Conservation (phyloP, 176 grass and related monocot species). For the Tillandsia leiboldiana region DNA sequence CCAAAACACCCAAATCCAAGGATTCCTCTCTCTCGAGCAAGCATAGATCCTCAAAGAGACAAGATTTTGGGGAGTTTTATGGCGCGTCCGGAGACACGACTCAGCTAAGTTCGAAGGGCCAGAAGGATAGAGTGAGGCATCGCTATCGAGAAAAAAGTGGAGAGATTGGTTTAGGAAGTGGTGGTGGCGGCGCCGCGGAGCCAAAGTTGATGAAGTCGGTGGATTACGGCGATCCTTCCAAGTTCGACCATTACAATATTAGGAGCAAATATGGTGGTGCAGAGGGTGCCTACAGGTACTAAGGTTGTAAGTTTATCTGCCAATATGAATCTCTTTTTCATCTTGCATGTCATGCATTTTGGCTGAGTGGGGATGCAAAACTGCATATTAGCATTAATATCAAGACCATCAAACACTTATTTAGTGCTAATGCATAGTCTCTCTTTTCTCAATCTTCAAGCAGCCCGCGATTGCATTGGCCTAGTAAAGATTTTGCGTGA, state of each 20-base stretch:
- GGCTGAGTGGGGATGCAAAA: not conserved
- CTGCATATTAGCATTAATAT: not conserved
- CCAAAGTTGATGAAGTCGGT: slow-evolving; percentile 35
- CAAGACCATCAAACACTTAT: not conserved
- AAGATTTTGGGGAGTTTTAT: slow-evolving; percentile 67
- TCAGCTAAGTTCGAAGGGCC: slow-evolving; percentile 37
- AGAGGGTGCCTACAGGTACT: slow-evolving; percentile 67
- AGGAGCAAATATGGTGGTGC: slow-evolving; percentile 50
- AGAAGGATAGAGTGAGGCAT: slow-evolving; percentile 69
- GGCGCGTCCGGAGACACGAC: slow-evolving; percentile 32
- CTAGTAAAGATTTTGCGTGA: no score
- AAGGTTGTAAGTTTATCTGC: slow-evolving; percentile 6
- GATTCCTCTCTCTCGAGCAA: slow-evolving; percentile 74
- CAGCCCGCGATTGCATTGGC: not conserved
- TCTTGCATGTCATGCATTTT: not conserved
- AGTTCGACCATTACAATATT: slow-evolving; percentile 72
- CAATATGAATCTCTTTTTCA: not conserved
- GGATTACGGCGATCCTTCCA: slow-evolving; percentile 38
- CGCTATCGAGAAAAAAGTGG: slow-evolving; percentile 72
- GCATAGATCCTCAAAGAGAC: slow-evolving; percentile 81
- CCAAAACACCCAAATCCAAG: slow-evolving; percentile 65
- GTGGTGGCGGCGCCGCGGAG: slow-evolving; percentile 29
- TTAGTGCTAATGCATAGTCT: not conserved
- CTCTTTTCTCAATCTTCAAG: not conserved
- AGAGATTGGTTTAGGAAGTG: slow-evolving; percentile 28